Percentiles rank a stretch among this genome's conserved stretches.
These are phyloP conservation scores for Boletus insuetus DNA, from an alignment of 768 basidiomycete species.

Conservation along the genomic window DNA sequence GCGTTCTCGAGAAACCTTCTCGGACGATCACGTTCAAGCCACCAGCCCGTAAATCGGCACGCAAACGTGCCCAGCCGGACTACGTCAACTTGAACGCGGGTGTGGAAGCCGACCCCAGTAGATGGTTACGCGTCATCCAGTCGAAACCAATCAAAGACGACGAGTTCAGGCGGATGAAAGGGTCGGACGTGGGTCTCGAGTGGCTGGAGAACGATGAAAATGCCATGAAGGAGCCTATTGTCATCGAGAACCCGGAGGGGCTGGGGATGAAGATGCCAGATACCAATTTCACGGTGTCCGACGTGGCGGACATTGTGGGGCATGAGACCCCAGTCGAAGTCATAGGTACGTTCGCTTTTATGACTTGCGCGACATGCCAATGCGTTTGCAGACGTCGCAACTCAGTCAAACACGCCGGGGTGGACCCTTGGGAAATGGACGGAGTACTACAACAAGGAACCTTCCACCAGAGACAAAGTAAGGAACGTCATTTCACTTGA, in stretches of 20 bases:
- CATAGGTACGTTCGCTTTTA: conserved; percentile 58
- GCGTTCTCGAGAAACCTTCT: conserved; percentile 55
- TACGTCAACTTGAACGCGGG: conserved; percentile 76
- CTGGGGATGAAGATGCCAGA: conserved; percentile 91
- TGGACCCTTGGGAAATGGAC: conserved; percentile 95
- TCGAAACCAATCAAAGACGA: conserved; percentile 61
- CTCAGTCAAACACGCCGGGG: conserved; percentile 79
- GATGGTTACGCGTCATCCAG: conserved; percentile 70
- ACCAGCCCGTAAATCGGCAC: conserved; percentile 76
- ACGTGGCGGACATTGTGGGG: conserved; percentile 80
- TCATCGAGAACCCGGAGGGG: conserved; percentile 75
- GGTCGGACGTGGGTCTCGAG: conserved; percentile 60
- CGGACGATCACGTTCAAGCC: conserved; percentile 71
- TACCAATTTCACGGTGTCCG: conserved; percentile 64
- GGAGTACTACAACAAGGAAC: conserved; percentile 73
- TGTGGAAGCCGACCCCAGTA: conserved; percentile 53
- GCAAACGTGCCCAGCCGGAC: conserved; percentile 72
- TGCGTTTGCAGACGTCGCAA: conserved; percentile 65
- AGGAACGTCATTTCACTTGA: conserved; percentile 96
- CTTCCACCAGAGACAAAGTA: conserved; percentile 74
- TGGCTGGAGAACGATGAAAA: conserved; percentile 73
- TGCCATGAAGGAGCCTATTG: conserved; percentile 80
- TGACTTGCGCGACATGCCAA: conserved; percentile 2
- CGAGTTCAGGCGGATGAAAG: conserved; percentile 65
- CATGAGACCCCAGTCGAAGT: conserved; percentile 82